Percentiles rank a stretch among this genome's conserved stretches.
phyloP scores from a whole-genome alignment of 768 basidiomycete species.

The Chalciporus sphaerocephalus region DNA sequence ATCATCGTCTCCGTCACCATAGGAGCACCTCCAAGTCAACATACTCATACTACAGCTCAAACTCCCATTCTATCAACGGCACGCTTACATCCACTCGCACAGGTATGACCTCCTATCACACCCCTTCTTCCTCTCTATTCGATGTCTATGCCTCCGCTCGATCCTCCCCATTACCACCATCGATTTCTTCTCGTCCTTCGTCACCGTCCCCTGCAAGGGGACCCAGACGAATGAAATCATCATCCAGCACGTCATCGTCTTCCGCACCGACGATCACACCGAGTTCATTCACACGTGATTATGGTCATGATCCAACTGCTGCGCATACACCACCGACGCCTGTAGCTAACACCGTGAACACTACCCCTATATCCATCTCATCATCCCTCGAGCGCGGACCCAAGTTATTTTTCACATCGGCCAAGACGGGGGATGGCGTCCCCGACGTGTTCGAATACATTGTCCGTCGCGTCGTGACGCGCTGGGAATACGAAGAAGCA shows the following conservation, averaged over 20 bases:
- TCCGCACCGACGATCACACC: conserved; percentile 58
- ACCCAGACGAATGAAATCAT: conserved; percentile 29
- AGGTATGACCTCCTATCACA: conserved; percentile 64
- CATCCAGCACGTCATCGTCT: conserved; percentile 41
- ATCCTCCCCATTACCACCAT: conserved; percentile 49
- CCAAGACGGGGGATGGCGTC: conserved; percentile 74
- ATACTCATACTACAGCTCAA: conserved; percentile 44
- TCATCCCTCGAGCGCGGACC: conserved; percentile 48
- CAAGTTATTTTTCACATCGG: conserved; percentile 69
- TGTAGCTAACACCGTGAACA: conserved; percentile 8
- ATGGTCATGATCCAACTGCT: conserved; percentile 20
- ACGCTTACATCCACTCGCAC: conserved; percentile 59
- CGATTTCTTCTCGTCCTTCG: conserved; percentile 26
- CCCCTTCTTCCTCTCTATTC: conserved; percentile 73
- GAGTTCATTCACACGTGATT: conserved; percentile 43
- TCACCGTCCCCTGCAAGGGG: conserved; percentile 23
- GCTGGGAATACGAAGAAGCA: conserved; percentile 67
- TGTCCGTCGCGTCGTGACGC: conserved; percentile 52
- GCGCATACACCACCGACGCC: conserved; percentile 17
- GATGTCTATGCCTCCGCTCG: conserved; percentile 59
- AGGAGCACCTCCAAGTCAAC: conserved; percentile 37
- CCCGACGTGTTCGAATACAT: conserved; percentile 74
- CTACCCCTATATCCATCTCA: conserved; percentile 12
- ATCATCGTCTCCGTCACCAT: conserved; percentile 28
- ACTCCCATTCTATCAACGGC: conserved; percentile 33